A percentile compares a stretch with the other conserved stretches of the same genome.
Evolutionary conservation across 768 basidiomycete genomes (phyloP).

Genomic region (Hericium erinaceus): DNA sequence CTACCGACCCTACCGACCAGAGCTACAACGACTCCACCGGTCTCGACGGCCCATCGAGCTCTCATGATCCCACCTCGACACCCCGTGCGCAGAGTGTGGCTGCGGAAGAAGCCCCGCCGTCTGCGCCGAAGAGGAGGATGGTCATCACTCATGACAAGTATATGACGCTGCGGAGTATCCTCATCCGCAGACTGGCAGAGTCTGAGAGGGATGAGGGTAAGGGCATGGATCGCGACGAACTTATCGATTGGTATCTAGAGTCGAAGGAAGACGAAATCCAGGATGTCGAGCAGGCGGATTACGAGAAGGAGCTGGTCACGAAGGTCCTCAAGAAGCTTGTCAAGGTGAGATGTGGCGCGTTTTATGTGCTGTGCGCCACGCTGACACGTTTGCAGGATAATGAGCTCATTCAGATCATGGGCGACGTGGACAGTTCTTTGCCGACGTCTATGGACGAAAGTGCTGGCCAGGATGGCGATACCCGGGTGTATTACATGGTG

Average conservation of each 20-base stretch:
- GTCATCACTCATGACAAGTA: constrained; percentile 96
- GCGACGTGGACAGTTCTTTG: constrained; percentile 75
- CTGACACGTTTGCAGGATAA: constrained; percentile 48
- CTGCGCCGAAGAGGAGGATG: constrained; percentile 60
- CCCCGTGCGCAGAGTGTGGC: constrained; percentile 15
- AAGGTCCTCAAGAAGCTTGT: constrained; percentile 87
- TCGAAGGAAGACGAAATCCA: constrained; percentile 74
- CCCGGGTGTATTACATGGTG: constrained; percentile 81
- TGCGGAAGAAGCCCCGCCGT: constrained; percentile 16
- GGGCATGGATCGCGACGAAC: constrained; percentile 82
- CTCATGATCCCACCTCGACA: constrained; percentile 15
- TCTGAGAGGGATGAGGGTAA: constrained; percentile 65
- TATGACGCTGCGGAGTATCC: constrained; percentile 78
- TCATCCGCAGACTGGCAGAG: constrained; percentile 74
- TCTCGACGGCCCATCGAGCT: constrained; percentile 17
- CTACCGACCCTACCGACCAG: constrained; percentile 42
- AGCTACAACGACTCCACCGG: constrained; percentile 30
- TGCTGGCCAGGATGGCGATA: constrained; percentile 44
- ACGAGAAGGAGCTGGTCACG: constrained; percentile 80
- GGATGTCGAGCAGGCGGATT: constrained; percentile 80
- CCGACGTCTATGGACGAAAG: constrained; percentile 54
- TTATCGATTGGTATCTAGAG: constrained; percentile 97
- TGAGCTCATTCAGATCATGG: constrained; percentile 74
- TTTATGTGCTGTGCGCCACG: neutral
- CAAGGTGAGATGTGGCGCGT: constrained; percentile 49